A percentile compares a stretch with the other conserved stretches of the same genome.
Evolutionary conservation across 2,329 filamentous ascomycete species (phyloP).

Genomic region (Anisogramma anomala): DNA sequence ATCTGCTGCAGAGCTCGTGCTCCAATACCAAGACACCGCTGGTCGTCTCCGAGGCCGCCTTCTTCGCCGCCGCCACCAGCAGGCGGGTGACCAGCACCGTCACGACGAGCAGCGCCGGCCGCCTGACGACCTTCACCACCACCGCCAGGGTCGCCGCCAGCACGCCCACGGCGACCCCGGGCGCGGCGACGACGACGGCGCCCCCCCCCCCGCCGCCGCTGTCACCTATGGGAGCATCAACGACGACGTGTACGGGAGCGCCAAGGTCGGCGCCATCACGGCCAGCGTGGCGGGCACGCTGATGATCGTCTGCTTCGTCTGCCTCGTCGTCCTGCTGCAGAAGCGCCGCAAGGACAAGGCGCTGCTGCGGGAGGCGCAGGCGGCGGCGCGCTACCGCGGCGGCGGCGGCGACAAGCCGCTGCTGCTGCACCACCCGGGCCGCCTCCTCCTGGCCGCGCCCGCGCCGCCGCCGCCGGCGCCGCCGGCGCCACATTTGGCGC

Average conservation of each 20-base stretch:
- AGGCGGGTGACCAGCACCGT: slow-evolving; percentile 3
- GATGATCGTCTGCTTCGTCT: slow-evolving; percentile 4
- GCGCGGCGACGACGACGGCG: neutral
- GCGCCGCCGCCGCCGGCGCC: slow-evolving; percentile 6
- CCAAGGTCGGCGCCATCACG: slow-evolving; percentile 7
- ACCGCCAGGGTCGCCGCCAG: slow-evolving; percentile 2
- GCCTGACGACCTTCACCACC: slow-evolving; percentile 5
- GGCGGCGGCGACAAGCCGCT: slow-evolving; percentile 5
- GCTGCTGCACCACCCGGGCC: slow-evolving; percentile 2
- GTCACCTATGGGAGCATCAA: no score
- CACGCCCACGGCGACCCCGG: neutral
- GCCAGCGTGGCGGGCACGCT: slow-evolving; percentile 7
- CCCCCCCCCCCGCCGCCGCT: no score
- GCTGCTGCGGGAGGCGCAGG: slow-evolving; percentile 2
- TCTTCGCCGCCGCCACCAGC: neutral
- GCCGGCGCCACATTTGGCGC: no score
- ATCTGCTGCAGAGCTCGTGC: slow-evolving; percentile 4
- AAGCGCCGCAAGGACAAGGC: slow-evolving; percentile 8
- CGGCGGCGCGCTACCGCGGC: neutral
- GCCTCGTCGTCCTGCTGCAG: slow-evolving; percentile 7
- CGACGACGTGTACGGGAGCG: neutral
- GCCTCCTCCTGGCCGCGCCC: slow-evolving; percentile 8
- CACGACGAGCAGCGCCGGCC: slow-evolving; percentile 6
- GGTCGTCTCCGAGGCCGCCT: slow-evolving; percentile 2
- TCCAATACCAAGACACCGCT: slow-evolving; percentile 7